A percentile compares a stretch with the other conserved stretches of the same genome.
These are phyloP conservation scores for Medicago lupulina DNA, from an alignment of 306 rosid species.

Conservation along the genomic window DNA sequence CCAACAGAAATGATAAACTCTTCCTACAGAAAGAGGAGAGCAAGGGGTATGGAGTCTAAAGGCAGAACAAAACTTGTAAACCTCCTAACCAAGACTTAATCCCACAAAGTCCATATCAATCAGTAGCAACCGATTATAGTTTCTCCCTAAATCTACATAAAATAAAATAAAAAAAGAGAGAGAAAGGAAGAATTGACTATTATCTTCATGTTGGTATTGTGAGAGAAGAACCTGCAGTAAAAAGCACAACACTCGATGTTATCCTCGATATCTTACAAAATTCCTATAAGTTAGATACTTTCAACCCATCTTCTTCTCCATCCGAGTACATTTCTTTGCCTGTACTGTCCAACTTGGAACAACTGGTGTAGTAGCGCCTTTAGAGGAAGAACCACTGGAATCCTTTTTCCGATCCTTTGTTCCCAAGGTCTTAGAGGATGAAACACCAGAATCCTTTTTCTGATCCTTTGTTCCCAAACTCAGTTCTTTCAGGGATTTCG, in stretches of 20 bases:
- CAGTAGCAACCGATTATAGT: conserved; percentile 35
- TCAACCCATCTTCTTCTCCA: conserved; percentile 38
- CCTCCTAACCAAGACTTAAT: conserved; percentile 30
- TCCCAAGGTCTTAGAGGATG: conserved; percentile 31
- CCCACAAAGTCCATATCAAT: conserved; percentile 23
- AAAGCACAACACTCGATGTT: conserved; percentile 22
- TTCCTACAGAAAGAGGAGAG: conserved; percentile 35
- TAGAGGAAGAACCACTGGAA: conserved; percentile 38
- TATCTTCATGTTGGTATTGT: conserved; percentile 32
- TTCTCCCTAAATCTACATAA: conserved; percentile 22
- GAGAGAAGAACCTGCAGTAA: conserved; percentile 27
- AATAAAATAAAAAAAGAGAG: too few species aligned
- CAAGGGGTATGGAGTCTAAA: not conserved
- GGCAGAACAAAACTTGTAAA: conserved; percentile 20
- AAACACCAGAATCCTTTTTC: conserved; percentile 40
- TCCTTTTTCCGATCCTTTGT: conserved; percentile 36
- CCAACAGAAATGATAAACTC: conserved; percentile 9
- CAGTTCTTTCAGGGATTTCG: conserved; percentile 16
- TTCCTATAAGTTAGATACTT: conserved; percentile 1
- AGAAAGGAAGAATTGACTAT: not conserved
- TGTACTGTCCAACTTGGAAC: conserved; percentile 30
- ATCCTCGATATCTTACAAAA: conserved; percentile 33
- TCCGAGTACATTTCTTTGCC: conserved; percentile 19
- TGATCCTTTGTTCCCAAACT: conserved; percentile 36
- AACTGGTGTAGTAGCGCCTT: not conserved